Base-by-base conservation (phyloP, 2,329 filamentous ascomycete species). In the Alternaria solani region DNA sequence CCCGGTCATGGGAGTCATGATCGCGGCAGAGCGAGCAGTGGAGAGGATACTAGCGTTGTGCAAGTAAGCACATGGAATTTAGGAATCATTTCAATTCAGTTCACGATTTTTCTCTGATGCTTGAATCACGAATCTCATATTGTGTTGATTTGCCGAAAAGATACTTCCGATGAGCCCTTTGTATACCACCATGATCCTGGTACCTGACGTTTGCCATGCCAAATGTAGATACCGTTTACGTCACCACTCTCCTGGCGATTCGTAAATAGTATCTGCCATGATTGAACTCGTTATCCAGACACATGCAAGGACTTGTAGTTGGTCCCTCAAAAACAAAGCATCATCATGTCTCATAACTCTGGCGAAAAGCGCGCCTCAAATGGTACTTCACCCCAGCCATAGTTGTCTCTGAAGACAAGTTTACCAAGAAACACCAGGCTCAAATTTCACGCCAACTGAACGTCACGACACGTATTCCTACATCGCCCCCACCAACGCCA, bases 1-100 rank as follows among this genome's bases (percentile, higher is more conserved):
- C 65, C 85, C 85, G 1, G 83, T 84, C 63, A 83, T 86, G 70
- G 84, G 83, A 0, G 79, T 85, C 26, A 86, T 86, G 83, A 80
- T 84, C 20, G 84, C 82, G 5, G 85, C 79, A 0, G 85, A 86
- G 75, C 80, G 79, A 63, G 85, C 81, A 1, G 78, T 81, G 3
- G 84, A 86, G 72, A 75, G 81, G 64, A 84, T 86, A 64, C 69
- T 81, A 60, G 72, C 64, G 20, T 38, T 59, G 8, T 46, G 14
- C 20, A 49, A 38, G 14, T 49, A 26, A 38, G 9, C 5, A 11
- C 20, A 38, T 26, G 2, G 8, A 2, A 8, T 18, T 26, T 48
- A 34, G 12, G 9, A 42, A 14, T 14, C 7, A 20, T 25, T 12
- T 14, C 39, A 11, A 42, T 42, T 25, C 18, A 36, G 14, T 36